Percentiles rank a stretch among this genome's conserved stretches.
Conservation (phyloP, 495 filamentous ascomycete species). For the Pseudotulostoma volvatum region DNA sequence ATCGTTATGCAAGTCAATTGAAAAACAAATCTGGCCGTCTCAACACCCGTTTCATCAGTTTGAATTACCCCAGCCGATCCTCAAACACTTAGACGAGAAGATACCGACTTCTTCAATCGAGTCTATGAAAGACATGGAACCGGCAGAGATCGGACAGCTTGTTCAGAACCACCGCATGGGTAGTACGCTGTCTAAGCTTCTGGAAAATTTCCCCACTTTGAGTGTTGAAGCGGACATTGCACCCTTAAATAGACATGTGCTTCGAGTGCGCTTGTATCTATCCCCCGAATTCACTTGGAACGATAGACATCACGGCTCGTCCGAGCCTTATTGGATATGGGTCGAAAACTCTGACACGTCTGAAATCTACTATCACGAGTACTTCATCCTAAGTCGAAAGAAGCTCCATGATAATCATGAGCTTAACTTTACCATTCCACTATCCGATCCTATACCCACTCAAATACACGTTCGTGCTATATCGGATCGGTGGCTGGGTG, state of each 20-base stretch:
- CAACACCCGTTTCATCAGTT: slow-evolving; percentile 95
- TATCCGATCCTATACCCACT: slow-evolving; percentile 79
- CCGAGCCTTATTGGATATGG: slow-evolving; percentile 97
- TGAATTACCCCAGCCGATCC: slow-evolving; percentile 65
- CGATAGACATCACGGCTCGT: slow-evolving; percentile 82
- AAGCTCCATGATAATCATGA: slow-evolving; percentile 91
- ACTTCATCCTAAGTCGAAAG: slow-evolving; percentile 75
- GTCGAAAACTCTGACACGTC: slow-evolving; percentile 96
- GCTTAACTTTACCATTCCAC: slow-evolving; percentile 90
- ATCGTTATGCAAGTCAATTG: slow-evolving; percentile 87
- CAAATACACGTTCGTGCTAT: slow-evolving; percentile 93
- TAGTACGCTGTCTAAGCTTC: slow-evolving; percentile 55
- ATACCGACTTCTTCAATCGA: slow-evolving; percentile 59
- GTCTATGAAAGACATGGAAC: slow-evolving; percentile 75
- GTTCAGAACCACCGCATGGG: slow-evolving; percentile 87
- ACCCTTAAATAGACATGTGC: slow-evolving; percentile 83
- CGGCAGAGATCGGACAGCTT: slow-evolving; percentile 74
- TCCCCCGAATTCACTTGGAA: slow-evolving; percentile 92
- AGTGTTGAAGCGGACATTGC: slow-evolving; percentile 87
- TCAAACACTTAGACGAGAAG: slow-evolving; percentile 68
- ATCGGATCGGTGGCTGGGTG: slow-evolving; percentile 91
- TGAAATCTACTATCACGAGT: slow-evolving; percentile 96
- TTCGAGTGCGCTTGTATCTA: slow-evolving; percentile 70
- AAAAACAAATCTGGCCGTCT: slow-evolving; percentile 85
- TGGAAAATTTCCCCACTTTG: slow-evolving; percentile 85